Base-by-base conservation (phyloP, 139 green algal species). In the Haematococcus sp. region DNA sequence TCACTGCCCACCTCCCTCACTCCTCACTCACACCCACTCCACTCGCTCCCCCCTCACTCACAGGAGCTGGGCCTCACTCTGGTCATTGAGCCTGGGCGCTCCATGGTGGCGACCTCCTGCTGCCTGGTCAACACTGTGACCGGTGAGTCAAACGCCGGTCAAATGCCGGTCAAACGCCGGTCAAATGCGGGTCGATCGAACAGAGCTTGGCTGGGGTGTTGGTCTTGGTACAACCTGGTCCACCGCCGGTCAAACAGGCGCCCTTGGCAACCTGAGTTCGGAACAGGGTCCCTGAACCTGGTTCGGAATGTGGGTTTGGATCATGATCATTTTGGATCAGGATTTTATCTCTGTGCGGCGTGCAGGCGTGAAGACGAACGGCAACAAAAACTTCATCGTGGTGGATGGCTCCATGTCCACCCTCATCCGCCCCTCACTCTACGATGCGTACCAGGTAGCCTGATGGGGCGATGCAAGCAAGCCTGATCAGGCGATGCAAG, bases 371-470 rank as follows among this genome's bases (percentile, higher is more conserved):
- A 98, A 98, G 88, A 95, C 92, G 71, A 98, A 98, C 82, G 94
- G 94, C 82, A 95, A 86, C 85, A 98, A 98, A 82, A 88, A 97
- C 73, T 98, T 98, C 83, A 89, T 98, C 43, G 94, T 98, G 0
- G 80, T 98, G 1, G 94, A 98, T 80, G 94, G 94, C 67, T 97
- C 91, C 81, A 98, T 98, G 94, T 87, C 92, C 22, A 85, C 95
- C 63, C 89, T 98, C 78, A 98, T 98, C 80, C 84, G 94, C 22
- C 94, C 94, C 52, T 93, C 86, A 27, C 86, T 98, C 4, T 96
- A 96, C 73, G 90, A 94, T 69, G 86, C 92, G 70, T 94, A 94
- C 82, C 94, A 98, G 83, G 40, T 49, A 19, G 40, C 7, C 11
- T 49, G 40, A 7, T 49, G 7, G 7, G 7, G 40, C 11, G 40